Base-by-base conservation (phyloP, 2,329 filamentous ascomycete species). In the Epichloe gansuensis region DNA sequence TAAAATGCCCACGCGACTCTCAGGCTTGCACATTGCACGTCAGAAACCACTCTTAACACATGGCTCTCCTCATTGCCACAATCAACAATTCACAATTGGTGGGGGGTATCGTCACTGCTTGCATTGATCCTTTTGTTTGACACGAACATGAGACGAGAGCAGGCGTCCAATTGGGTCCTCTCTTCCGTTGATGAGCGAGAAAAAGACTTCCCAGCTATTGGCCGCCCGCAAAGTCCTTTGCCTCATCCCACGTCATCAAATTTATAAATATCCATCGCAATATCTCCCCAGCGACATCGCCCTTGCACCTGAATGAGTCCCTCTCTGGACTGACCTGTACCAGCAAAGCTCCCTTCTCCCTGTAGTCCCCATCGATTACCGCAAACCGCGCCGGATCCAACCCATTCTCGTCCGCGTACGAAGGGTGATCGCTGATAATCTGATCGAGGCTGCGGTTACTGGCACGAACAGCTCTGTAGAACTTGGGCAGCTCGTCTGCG, bases 191-290 rank as follows among this genome's bases (percentile, higher is more conserved):
- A 31, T 31, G 27, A 12, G 17, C 5, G 45, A 1, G n/a, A 7
- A 27, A 3, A 12, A 25, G 23, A n/a, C 13, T 9, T n/a, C 9
- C 13, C 35, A 45, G n/a, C 15, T 34, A 47, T 41, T 43, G 48
- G 11, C 38, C 36, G 7, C 42, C 35, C 11, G 48, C 48, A 25
- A 50, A 43, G 8, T 25, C 36, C 35, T 49, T 51, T n/a, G 52
- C 49, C 25, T 54, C 45, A 35, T 45, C 27, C 52, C 49, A 53
- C 4, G 52, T 54, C 45, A 51, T 54, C 12, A 54, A 51, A 35
- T 49, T 49, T 13, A 54, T 42, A 25, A 44, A 51, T 17, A 52
- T 27, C 52, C 52, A 51, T 35, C 52, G 49, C 34, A 54, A 12
- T 46, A 54, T 27, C 27, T 54, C 52, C 2, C 52, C 52, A 5